These are phyloP conservation scores for Blastobotrys niveus DNA, from an alignment of 1,139 yeast species.

Conservation along the genomic window DNA sequence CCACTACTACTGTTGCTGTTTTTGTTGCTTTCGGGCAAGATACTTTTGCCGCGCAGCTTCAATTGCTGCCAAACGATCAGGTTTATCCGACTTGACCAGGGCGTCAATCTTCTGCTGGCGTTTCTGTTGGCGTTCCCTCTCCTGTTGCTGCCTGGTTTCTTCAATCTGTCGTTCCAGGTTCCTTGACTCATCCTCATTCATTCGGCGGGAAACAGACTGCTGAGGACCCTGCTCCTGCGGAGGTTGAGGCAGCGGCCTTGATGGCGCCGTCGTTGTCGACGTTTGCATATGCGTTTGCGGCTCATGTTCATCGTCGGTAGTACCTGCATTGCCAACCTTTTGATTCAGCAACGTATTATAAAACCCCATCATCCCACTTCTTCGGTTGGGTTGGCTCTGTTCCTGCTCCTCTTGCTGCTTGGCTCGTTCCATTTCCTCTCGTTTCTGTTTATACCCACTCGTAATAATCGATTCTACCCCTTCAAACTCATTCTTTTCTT, in stretches of 20 bases:
- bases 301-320: background rate
- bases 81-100: constrained; percentile 19
- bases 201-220: too few species aligned
- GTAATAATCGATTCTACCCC: constrained; percentile 44
- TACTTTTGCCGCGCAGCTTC: constrained; percentile 31
- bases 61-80: constrained; percentile 19
- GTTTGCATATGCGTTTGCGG: too few species aligned
- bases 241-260: too few species aligned
- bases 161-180: constrained; percentile 3
- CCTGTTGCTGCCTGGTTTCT: constrained; percentile 5
- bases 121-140: constrained; percentile 4
- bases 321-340: constrained; percentile 18
- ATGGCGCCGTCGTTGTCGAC: too few species aligned
- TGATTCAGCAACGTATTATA: constrained; percentile 26
- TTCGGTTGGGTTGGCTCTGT: constrained; percentile 9
- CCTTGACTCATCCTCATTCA: background rate
- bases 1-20: too few species aligned
- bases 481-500: constrained; percentile 36
- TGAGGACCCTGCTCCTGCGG: too few species aligned
- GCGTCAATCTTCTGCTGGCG: constrained; percentile 10
- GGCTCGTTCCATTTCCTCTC: constrained; percentile 30
- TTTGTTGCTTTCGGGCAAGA: constrained; percentile 26
- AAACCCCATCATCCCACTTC: constrained; percentile 23
- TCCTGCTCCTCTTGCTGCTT: constrained; percentile 25
- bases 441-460: constrained; percentile 38